These are phyloP conservation scores for Ogataea methanolica DNA, from an alignment of 805 yeast genomes.

Conservation along the genomic window DNA sequence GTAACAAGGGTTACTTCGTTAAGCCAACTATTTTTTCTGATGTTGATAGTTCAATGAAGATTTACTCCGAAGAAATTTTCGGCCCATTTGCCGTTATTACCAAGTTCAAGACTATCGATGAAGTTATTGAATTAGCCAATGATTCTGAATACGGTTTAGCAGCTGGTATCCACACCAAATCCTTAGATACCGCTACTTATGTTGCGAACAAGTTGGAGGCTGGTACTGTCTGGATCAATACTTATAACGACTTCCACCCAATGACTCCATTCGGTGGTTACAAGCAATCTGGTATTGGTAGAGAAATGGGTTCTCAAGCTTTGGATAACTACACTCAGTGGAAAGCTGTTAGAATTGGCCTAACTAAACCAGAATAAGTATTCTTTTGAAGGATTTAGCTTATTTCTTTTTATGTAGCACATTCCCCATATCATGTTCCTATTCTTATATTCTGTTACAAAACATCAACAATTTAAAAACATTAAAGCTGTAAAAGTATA, in stretches of 20 bases:
- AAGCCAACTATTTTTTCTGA: conserved; percentile 73
- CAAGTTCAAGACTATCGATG: conserved; percentile 64
- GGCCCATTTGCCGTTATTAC: conserved; percentile 75
- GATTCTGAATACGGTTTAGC: conserved; percentile 74
- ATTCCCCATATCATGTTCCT: too few relatives aligned
- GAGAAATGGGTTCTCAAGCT: conserved; percentile 82
- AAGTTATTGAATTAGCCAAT: conserved; percentile 63
- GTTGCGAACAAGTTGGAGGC: conserved; percentile 64
- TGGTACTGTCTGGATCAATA: conserved; percentile 79
- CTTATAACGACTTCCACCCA: conserved; percentile 73
- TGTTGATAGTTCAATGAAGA: conserved; percentile 55
- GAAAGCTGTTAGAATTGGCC: conserved; percentile 59
- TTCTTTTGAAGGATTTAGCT: too few relatives aligned
- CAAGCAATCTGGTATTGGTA: conserved; percentile 78
- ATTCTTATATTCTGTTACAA: too few relatives aligned
- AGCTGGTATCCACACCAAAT: conserved; percentile 72
- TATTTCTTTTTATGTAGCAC: too few relatives aligned
- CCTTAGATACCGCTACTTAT: conserved; percentile 54
- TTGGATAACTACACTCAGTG: conserved; percentile 71
- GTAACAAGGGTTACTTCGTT: conserved; percentile 65
- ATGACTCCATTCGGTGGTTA: conserved; percentile 80
- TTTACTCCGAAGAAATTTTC: conserved; percentile 71
- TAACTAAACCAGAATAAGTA: background rate
- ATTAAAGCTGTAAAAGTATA: too few relatives aligned
- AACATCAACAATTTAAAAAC: too few relatives aligned